phyloP scores from a whole-genome alignment of 495 filamentous ascomycete species.

The Lichina pygmaea region DNA sequence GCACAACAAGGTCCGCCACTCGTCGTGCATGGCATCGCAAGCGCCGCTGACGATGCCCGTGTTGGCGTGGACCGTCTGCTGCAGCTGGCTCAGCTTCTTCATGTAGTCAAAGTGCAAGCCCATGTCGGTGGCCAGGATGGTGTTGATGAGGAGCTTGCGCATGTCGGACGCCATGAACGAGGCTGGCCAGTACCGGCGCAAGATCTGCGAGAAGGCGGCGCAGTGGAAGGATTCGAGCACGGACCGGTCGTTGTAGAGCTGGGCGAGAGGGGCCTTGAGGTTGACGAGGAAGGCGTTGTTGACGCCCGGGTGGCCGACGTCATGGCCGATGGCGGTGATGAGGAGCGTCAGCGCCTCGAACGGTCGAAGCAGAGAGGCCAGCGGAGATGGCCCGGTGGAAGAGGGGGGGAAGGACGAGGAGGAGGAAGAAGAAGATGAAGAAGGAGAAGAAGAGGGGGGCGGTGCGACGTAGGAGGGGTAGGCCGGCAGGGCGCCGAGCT shows the following conservation, averaged over 20 bases:
- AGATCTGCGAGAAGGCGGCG: conserved; percentile 86
- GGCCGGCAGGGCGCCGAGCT: conserved; percentile 48
- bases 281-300: conserved; percentile 92
- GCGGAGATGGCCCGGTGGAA: conserved; percentile 3
- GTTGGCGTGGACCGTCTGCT: conserved; percentile 43
- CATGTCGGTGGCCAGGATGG: conserved; percentile 93
- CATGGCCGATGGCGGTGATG: conserved; percentile 86
- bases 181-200: conserved; percentile 74
- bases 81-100: conserved; percentile 49
- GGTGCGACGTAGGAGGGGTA: conserved; percentile 15
- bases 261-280: conserved; percentile 82
- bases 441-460: not conserved
- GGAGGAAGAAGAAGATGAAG: conserved; percentile 3
- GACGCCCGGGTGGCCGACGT: conserved; percentile 91
- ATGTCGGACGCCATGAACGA: conserved; percentile 49
- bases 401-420: not conserved
- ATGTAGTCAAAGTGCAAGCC: conserved; percentile 90
- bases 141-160: conserved; percentile 77
- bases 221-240: conserved; percentile 96
- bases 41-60: conserved; percentile 12
- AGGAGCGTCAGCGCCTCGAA: conserved; percentile 75
- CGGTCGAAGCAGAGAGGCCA: conserved; percentile 46
- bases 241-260: conserved; percentile 91
- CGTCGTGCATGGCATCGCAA: conserved; percentile 13
- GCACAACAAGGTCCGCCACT: conserved; percentile 60